These are phyloP conservation scores for Taxillus chinensis DNA, from an alignment of 164 flowering plant genomes.

Conservation along the genomic window DNA sequence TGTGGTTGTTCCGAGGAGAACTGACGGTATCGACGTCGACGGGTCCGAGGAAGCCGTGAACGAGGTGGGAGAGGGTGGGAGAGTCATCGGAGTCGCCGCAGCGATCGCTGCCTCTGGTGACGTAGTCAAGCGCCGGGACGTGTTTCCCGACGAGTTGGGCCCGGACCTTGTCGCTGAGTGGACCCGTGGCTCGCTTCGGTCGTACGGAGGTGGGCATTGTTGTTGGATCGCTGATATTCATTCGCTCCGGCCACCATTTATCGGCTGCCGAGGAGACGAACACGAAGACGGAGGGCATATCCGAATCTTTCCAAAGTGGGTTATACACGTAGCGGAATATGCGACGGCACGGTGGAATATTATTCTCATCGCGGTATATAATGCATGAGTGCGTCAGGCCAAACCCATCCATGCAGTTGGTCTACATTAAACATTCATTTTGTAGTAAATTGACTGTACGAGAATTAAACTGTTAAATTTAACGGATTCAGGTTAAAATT, in stretches of 20 bases:
- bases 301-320: neutral
- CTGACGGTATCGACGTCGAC: slow-evolving; percentile 1
- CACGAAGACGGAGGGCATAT: slow-evolving; percentile 13
- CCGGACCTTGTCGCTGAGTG: slow-evolving; percentile 41
- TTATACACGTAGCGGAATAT: slow-evolving; percentile 9
- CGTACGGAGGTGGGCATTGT: slow-evolving; percentile 16
- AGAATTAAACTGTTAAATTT: no score
- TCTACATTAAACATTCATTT: no score
- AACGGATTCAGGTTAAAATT: no score
- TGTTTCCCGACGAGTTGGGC: slow-evolving; percentile 40
- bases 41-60: slow-evolving; percentile 41
- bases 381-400: no score
- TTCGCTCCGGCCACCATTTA: no score
- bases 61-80: slow-evolving; percentile 48
- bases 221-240: neutral
- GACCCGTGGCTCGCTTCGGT: slow-evolving; percentile 42
- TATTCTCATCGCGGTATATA: neutral
- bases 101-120: slow-evolving; percentile 70
- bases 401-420: no score
- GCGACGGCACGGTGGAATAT: slow-evolving; percentile 15
- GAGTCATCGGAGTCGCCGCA: slow-evolving; percentile 14
- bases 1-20: no score
- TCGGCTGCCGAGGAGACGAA: no score
- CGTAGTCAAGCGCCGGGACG: slow-evolving; percentile 12
- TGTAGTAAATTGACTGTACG: no score